Base-by-base conservation (phyloP, 345 rosid genomes). In the Laguncularia racemosa region DNA sequence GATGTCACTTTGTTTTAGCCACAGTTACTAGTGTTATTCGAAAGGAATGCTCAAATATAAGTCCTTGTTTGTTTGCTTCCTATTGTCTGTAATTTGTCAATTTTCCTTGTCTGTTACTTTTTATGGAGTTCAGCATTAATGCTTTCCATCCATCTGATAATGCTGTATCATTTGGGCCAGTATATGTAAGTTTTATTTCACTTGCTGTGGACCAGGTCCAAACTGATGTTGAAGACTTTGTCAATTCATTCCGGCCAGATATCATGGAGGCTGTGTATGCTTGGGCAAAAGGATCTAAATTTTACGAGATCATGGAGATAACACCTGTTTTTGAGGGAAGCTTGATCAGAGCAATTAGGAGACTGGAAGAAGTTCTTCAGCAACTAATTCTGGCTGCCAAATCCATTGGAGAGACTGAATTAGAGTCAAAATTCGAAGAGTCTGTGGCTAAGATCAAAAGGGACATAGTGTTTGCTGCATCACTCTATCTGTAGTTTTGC, bases 261-360 rank as follows among this genome's bases (percentile, higher is more conserved):
- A 81, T 90, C 53, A 87, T 89, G 97, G 97, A 95, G 71, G 95
- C 89, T n/a, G 89, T 82, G 51, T 85, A 90, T 55, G 87, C 97
- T n/a, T 88, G 99, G 99, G 97, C 97, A 11, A 88, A 74, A 67
- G 97, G 99, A 50, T 95, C 97, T 3, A 95, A 88, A 68, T 90
- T 95, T 66, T 90, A 84, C 11, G 96, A 90, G 72, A 84, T 93
- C 53, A 90, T 90, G 97, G 92, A 93, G 72, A 84, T 85, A 16
- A 88, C 97, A 13, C 88, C 66, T 43, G 95, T 90, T 16, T 95
- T 90, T 16, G 97, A 95, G 68, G 99, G 96, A 58, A 90, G 97
- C 78, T 75, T 95, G 82, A 88, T 95, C 71, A 82, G 96, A 73
- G 97, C 99, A 17, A 90, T 90, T 26, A 82, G 97, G 82, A 88